Conservation (phyloP, 2,329 filamentous ascomycete species). For the Chaetomiaceae sp. region DNA sequence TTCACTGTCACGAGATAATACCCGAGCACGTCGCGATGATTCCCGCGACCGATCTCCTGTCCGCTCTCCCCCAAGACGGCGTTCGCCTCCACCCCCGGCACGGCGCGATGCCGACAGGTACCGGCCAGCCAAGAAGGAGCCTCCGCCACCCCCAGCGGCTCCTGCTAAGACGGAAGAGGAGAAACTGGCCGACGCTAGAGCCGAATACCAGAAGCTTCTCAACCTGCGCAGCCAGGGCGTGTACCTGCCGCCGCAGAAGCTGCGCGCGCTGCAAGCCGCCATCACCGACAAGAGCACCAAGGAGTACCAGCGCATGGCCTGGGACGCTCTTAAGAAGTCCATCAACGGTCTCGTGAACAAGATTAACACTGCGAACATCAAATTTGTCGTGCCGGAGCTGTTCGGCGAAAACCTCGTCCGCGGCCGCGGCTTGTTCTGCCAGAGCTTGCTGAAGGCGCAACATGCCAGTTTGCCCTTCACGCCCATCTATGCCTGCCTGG, state of each 20-base stretch:
- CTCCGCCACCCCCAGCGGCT: conserved; percentile 34
- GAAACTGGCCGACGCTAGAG: conserved; percentile 82
- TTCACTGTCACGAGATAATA: conserved; percentile 4
- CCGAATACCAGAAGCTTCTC: conserved; percentile 87
- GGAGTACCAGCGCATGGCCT: conserved; percentile 98
- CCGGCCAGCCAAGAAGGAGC: conserved; percentile 28
- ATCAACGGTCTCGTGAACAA: conserved; percentile 99
- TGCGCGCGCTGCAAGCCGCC: conserved; percentile 88
- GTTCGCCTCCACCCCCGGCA: conserved; percentile 17
- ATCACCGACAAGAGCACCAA: conserved; percentile 95
- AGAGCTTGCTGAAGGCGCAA: conserved; percentile 97
- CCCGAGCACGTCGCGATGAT: conserved; percentile 2
- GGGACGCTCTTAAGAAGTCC: conserved; percentile 97
- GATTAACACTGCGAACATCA: conserved; percentile 97
- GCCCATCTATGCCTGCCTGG: conserved; percentile 92
- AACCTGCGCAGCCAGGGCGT: conserved; percentile 92
- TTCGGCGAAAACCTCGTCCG: conserved; percentile 92
- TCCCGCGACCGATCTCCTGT: background rate
- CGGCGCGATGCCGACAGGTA: conserved; percentile 47
- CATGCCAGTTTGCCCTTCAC: conserved; percentile 93
- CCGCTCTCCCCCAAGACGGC: conserved; percentile 8
- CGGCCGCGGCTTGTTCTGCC: conserved; percentile 85
- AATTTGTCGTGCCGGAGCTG: conserved; percentile 90
- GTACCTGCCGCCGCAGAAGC: conserved; percentile 87
- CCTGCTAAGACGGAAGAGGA: conserved; percentile 62